Base-by-base conservation (phyloP, 352 stramenopile species). In the Phytophthora pistaciae region DNA sequence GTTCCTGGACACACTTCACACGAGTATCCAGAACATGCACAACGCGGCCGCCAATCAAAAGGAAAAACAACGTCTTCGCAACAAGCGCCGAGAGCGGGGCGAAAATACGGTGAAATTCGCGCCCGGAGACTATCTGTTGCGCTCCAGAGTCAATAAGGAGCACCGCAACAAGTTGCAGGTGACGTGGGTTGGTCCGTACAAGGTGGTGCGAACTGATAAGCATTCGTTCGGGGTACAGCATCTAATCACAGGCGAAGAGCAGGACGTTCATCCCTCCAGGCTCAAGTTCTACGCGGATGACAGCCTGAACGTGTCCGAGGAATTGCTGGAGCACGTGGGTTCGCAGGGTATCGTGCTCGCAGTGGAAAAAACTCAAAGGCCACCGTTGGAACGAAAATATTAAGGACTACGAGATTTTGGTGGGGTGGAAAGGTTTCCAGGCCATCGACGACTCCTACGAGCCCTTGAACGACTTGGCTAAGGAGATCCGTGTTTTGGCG, bases 21-120 rank as follows among this genome's bases (percentile, higher is more conserved):
- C 21, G 9, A 59, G 53, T 23, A 13, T 59, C 16, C 53, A 21
- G 3, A 16, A 13, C 0, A 57, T 59, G 29, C 53, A 59, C 7
- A 16, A 48, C 14, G 14, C 53, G 0, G 21, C 49, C 0, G 27
- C 6, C 14, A 31, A 59, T n/a, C 18, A 48, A 14, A 14, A 20
- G 13, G 29, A 48, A 10, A 64, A 64, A 14, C 40, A 64, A n/a
- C 16, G n/a, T 13, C 42, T 64, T 0, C 27, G 56, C 1, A 64
- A 56, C 42, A 54, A 31, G 20, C 54, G 55, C 7, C 23, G 29
- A 10, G 18, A 29, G 18, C 40, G 57, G 1, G 42, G 23, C 1
- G 79, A 27, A 42, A 27, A 31, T 9, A 14, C 14, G 18, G 55
- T 70, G 1, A 64, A 64, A 2, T 64, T 70, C 20, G 31, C 16